These are phyloP conservation scores for Curvularia eragrostidis DNA, from an alignment of 2,329 filamentous ascomycete species.

Conservation along the genomic window DNA sequence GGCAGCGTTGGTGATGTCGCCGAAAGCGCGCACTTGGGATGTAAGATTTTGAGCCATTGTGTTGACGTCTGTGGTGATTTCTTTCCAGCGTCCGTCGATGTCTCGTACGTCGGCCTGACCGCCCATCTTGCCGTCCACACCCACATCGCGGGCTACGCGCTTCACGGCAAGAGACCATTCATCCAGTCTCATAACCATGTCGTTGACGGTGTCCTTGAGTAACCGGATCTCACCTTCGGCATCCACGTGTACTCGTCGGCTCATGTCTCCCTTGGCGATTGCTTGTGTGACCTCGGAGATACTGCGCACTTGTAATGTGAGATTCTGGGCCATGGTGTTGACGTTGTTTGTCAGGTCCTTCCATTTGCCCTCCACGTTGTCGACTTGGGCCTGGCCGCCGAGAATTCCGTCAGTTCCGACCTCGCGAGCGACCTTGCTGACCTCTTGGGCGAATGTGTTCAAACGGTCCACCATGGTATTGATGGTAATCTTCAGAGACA, in stretches of 20 bases:
- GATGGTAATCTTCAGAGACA: conserved; percentile 81
- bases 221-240: conserved; percentile 94
- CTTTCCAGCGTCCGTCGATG: conserved; percentile 94
- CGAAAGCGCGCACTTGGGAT: conserved; percentile 96
- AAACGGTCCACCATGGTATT: conserved; percentile 72
- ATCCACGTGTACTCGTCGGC: conserved; percentile 92
- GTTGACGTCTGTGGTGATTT: conserved; percentile 96
- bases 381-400: conserved; percentile 69
- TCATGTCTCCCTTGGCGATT: conserved; percentile 95
- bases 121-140: conserved; percentile 98
- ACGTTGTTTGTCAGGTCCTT: conserved; percentile 71
- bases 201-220: conserved; percentile 95
- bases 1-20: conserved; percentile 96
- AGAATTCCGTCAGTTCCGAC: conserved; percentile 69
- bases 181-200: conserved; percentile 95
- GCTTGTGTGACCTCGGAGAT: conserved; percentile 95
- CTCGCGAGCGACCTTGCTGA: conserved; percentile 70
- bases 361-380: conserved; percentile 71
- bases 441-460: conserved; percentile 69
- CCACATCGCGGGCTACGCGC: conserved; percentile 93
- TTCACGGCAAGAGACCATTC: conserved; percentile 97
- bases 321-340: conserved; percentile 71
- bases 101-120: conserved; percentile 94
- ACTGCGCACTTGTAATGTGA: conserved; percentile 76
- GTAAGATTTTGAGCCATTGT: conserved; percentile 86